A percentile compares a stretch with the other conserved stretches of the same genome.
phyloP scores from a whole-genome alignment of 441 rosid genomes.

The Brassica balearica region DNA sequence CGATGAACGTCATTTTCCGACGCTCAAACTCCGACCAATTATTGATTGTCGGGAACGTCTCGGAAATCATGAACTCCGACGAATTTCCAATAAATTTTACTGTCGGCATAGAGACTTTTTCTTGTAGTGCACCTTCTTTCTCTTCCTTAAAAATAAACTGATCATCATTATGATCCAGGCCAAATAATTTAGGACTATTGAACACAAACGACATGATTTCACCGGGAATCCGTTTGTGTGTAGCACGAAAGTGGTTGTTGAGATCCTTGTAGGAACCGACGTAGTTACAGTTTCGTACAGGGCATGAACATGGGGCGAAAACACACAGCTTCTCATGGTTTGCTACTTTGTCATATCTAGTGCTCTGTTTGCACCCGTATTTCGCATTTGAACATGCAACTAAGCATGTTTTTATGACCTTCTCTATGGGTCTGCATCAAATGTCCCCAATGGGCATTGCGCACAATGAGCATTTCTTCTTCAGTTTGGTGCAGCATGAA shows the following conservation, averaged over 20 bases:
- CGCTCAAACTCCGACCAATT: not conserved
- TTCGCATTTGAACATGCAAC: not conserved
- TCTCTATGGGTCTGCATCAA: not conserved
- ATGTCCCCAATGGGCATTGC: not conserved
- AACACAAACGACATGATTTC: conserved; percentile 1
- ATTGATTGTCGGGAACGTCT: not conserved
- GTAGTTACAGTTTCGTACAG: conserved; percentile 43
- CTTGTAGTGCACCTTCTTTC: not conserved
- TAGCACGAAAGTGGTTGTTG: conserved; percentile 39
- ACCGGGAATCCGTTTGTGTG: conserved; percentile 18
- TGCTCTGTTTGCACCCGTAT: not conserved
- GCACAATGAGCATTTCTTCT: not conserved
- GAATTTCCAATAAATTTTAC: not conserved
- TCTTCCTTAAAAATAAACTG: not conserved
- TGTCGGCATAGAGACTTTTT: not conserved
- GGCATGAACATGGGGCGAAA: not conserved
- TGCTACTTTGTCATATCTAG: not conserved
- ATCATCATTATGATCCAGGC: not conserved
- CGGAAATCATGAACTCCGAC: not conserved
- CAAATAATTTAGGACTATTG: not conserved
- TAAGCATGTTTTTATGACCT: not conserved
- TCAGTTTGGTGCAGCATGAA: not conserved
- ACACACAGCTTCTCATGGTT: not conserved
- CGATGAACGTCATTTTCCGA: not conserved
- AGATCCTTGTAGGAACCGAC: conserved; percentile 45